Base-by-base conservation (phyloP, 2,329 filamentous ascomycete species). In the Trichoderma harzianum region DNA sequence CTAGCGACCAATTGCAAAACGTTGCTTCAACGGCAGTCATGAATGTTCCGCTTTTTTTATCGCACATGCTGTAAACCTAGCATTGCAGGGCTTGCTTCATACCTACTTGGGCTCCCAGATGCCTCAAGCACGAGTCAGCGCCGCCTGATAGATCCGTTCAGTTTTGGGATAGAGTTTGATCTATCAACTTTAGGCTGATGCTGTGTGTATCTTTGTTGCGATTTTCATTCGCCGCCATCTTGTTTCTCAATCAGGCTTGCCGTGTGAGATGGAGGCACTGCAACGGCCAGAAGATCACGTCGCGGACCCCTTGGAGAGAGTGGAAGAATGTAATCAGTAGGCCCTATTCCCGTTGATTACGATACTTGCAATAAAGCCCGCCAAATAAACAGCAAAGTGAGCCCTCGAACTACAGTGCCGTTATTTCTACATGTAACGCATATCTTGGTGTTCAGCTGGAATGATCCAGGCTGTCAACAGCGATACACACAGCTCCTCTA, bases 251-350 rank as follows among this genome's bases (percentile, higher is more conserved):
- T n/a, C 39, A 10, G 18, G 39, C 16, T n/a, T 10, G 36, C 16
- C 36, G n/a, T 43, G 16, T 43, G 16, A 43, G 39, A 43, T 43
- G 39, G 3, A 43, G 7, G 16, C 18, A 4, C 39, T 10, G 39
- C 39, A 4, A 18, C n/a, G 7, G 7, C 34, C 14, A 7, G 14
- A 36, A 16, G 34, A 36, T 16, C 14, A 10, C 39, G 18, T 39
- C 1, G 7, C 1, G 36, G 7, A 39, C 1, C 2, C 0, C 36
- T 18, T 18, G 36, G 1, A 39, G 36, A 18, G 3, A 18, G 7
- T n/a, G 18, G 0, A 1, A 8, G 36, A 43, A 8, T 43, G 36
- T n/a, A 18, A 43, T 18, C 36, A 3, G 7, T n/a, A 43, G 7
- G 36, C 3, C 7, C 7, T 43, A 43, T 43, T 18, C 36, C 36